phyloP scores from a whole-genome alignment of 768 basidiomycete species.

The Pulveroboletus sp. region DNA sequence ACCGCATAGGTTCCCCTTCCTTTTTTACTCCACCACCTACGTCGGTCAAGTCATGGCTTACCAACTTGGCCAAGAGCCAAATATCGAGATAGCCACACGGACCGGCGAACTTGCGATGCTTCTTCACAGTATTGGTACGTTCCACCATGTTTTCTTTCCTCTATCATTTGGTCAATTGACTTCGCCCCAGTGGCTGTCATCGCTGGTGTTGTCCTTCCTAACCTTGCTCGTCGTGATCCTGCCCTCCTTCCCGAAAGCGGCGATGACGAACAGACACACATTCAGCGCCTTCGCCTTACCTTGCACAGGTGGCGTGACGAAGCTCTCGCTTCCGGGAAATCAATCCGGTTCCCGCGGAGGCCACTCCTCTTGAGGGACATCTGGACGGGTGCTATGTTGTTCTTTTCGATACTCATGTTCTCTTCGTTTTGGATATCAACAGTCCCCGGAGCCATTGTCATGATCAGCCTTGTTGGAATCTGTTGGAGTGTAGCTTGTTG shows the following conservation, averaged over 20 bases:
- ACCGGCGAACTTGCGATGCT: slow-evolving; percentile 87
- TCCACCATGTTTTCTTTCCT: background rate
- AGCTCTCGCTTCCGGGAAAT: slow-evolving; percentile 68
- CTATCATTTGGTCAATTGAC: background rate
- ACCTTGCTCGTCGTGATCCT: slow-evolving; percentile 76
- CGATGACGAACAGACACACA: slow-evolving; percentile 68
- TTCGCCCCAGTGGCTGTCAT: slow-evolving; percentile 65
- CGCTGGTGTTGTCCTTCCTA: slow-evolving; percentile 77
- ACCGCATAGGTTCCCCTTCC: slow-evolving; percentile 77
- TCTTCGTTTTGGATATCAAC: slow-evolving; percentile 85
- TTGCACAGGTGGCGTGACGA: slow-evolving; percentile 84
- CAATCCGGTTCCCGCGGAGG: slow-evolving; percentile 77
- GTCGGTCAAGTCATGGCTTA: slow-evolving; percentile 92
- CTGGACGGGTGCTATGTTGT: slow-evolving; percentile 82
- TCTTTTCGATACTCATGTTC: slow-evolving; percentile 75
- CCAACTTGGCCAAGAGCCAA: slow-evolving; percentile 67
- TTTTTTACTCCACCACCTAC: slow-evolving; percentile 93
- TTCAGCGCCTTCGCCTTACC: slow-evolving; percentile 60
- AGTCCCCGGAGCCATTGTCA: slow-evolving; percentile 69
- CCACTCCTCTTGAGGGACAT: slow-evolving; percentile 90
- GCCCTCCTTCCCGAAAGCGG: slow-evolving; percentile 68
- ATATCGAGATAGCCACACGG: slow-evolving; percentile 77
- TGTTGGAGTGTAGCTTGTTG: slow-evolving; percentile 98
- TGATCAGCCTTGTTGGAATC: slow-evolving; percentile 82
- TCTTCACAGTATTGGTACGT: slow-evolving; percentile 78